Evolutionary conservation across 192 early-diverging fungal species (phyloP).

Genomic region (Umbelopsis vinacea): DNA sequence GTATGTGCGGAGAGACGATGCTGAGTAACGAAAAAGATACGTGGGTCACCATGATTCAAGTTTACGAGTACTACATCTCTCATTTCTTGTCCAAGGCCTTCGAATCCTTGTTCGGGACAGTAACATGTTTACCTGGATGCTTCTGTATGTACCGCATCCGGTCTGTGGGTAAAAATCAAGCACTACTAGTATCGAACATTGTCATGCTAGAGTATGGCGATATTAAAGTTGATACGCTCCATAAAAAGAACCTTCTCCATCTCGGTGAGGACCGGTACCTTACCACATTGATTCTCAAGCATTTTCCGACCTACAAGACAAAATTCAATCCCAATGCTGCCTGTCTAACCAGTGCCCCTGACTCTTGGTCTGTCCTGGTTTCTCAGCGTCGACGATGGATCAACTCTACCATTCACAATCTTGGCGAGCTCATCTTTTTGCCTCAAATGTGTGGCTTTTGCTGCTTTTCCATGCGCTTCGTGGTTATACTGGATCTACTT

Average conservation of each 20-base stretch:
- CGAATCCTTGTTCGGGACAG: constrained; percentile 94
- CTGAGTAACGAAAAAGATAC: constrained; percentile 91
- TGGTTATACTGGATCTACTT: constrained; percentile 93
- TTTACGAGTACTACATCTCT: constrained; percentile 98
- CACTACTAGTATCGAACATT: constrained; percentile 84
- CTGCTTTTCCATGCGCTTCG: constrained; percentile 96
- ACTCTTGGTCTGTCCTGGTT: constrained; percentile 88
- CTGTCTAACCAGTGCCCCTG: constrained; percentile 92
- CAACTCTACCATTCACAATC: constrained; percentile 98
- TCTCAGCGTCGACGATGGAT: constrained; percentile 99
- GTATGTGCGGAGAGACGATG: constrained; percentile 94
- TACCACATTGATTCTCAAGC: constrained; percentile 90
- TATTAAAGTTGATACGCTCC: constrained; percentile 93
- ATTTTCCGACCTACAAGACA: constrained; percentile 95
- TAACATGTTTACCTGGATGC: constrained; percentile 97
- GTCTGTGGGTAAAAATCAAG: constrained; percentile 84
- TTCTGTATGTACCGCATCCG: constrained; percentile 99
- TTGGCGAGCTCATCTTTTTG: constrained; percentile 90
- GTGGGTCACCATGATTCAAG: constrained; percentile 98
- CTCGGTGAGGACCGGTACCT: constrained; percentile 98
- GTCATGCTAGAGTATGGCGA: constrained; percentile 94
- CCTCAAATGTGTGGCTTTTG: constrained; percentile 96
- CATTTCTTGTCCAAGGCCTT: constrained; percentile 97
- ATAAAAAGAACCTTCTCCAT: constrained; percentile 97
- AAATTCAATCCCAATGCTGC: constrained; percentile 91